phyloP scores from a whole-genome alignment of 2,329 filamentous ascomycete species.

The Clonostachys solani region DNA sequence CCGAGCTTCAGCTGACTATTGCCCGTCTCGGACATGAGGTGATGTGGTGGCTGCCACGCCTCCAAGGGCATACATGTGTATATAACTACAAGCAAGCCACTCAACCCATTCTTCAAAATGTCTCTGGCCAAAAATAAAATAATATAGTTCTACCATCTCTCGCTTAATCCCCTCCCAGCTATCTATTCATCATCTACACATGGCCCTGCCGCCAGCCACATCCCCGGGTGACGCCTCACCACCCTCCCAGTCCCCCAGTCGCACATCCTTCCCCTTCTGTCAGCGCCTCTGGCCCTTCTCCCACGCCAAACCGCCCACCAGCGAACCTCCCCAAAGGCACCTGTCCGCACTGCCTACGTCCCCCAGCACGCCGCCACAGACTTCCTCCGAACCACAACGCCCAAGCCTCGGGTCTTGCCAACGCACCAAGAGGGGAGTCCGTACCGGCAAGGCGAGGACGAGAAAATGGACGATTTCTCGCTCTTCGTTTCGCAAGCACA shows the following conservation, averaged over 20 bases:
- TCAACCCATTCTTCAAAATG: too few relatives aligned
- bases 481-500: not conserved
- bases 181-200: too few relatives aligned
- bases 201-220: too few relatives aligned
- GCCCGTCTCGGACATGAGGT: too few relatives aligned
- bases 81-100: too few relatives aligned
- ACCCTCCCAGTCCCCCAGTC: not conserved
- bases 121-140: too few relatives aligned
- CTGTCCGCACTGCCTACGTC: constrained; percentile 10
- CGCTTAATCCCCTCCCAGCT: too few relatives aligned
- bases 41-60: too few relatives aligned
- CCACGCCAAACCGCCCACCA: constrained; percentile 6
- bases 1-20: too few relatives aligned
- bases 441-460: not conserved
- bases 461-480: constrained; percentile 2
- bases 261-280: constrained; percentile 1
- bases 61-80: too few relatives aligned
- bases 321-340: constrained; percentile 3
- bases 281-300: constrained; percentile 2
- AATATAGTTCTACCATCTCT: too few relatives aligned
- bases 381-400: constrained; percentile 13
- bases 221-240: not conserved
- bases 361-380: constrained; percentile 21
- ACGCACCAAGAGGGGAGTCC: not conserved
- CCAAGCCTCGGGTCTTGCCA: not conserved